Evolutionary conservation across 2,329 filamentous ascomycete genomes (phyloP).

Genomic region (Raffaelea albimanens): DNA sequence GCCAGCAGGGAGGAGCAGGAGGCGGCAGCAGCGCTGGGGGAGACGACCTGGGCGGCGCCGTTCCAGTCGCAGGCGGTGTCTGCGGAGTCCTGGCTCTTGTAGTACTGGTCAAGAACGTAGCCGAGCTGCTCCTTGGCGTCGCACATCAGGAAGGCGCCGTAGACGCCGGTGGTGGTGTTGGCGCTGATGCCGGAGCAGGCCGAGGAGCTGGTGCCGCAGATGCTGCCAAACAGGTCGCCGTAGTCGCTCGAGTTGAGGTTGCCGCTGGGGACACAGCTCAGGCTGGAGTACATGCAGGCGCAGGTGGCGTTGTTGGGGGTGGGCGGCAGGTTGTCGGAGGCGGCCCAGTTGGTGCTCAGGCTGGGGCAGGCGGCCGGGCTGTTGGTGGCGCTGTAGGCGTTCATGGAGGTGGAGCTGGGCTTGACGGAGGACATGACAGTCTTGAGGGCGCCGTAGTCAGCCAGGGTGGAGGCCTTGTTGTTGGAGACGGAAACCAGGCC

Average conservation of each 20-base stretch:
- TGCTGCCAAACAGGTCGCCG: slow-evolving; percentile 60
- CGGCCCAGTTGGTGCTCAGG: slow-evolving; percentile 56
- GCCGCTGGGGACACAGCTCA: slow-evolving; percentile 59
- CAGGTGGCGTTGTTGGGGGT: slow-evolving; percentile 72
- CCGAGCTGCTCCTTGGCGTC: slow-evolving; percentile 58
- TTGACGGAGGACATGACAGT: slow-evolving; percentile 58
- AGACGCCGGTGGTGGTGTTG: slow-evolving; percentile 58
- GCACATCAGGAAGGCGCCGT: slow-evolving; percentile 75
- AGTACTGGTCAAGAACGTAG: slow-evolving; percentile 67
- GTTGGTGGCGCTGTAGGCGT: slow-evolving; percentile 66
- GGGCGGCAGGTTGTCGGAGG: slow-evolving; percentile 65
- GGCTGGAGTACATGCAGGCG: slow-evolving; percentile 69
- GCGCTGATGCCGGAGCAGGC: slow-evolving; percentile 60
- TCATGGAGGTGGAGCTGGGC: slow-evolving; percentile 56
- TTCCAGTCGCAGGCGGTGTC: slow-evolving; percentile 60
- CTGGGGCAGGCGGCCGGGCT: slow-evolving; percentile 63
- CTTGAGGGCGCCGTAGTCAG: slow-evolving; percentile 67
- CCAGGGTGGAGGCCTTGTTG: slow-evolving; percentile 53
- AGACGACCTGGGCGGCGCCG: slow-evolving; percentile 51
- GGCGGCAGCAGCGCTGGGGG: slow-evolving; percentile 33
- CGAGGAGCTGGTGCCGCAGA: slow-evolving; percentile 51
- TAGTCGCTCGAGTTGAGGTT: slow-evolving; percentile 49
- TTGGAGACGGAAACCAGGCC: slow-evolving; percentile 58
- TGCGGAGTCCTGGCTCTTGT: slow-evolving; percentile 43
- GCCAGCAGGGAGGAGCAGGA: slow-evolving; percentile 50